Base-by-base conservation (phyloP, 768 basidiomycete genomes). In the Tubosaeta sp. region DNA sequence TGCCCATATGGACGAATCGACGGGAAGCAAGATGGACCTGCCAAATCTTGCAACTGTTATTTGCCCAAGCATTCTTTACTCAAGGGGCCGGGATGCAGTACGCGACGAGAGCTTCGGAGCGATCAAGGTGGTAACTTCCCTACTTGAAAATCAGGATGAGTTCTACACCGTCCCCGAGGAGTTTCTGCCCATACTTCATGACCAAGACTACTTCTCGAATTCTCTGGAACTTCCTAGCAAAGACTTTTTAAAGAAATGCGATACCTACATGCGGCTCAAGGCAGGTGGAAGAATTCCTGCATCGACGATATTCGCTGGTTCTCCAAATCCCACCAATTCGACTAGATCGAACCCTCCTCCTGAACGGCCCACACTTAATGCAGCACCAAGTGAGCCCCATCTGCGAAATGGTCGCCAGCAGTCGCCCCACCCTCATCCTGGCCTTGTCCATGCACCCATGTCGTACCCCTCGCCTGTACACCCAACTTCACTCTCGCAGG, bases 21-120 rank as follows among this genome's bases (percentile, higher is more conserved):
- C 95, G 0, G 95, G 95, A 38, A 95, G 91, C 73, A 95, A 95
- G 74, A 99, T 99, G 97, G 97, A 99, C 70, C 76, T 98, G 43
- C 79, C 79, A 16, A 99, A 99, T 69, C 79, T 99, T 59, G 93
- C 97, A 33, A 97, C 93, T 9, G 95, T 98, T 71, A 95, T 98
- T 59, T 88, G 89, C 63, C 97, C 97, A n/a, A 97, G 92, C 63
- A 98, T 99, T 57, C 82, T 99, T 35, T 97, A 95, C 68, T 87
- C 91, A 37, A 79, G 88, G 51, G 86, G 87, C 17, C 81, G 84
- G 49, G 88, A 97, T 63, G 86, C 91, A 1, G 83, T 88, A 41
- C 83, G 88, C 51, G 95, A 97, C 69, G 95, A 98, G 67, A 97
- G 93, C 58, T 97, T 98, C 64, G 76, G 78, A 41, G 87, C 87